Conservation (phyloP, 2,329 filamentous ascomycete species). For the Pestalotiopsis sp. region DNA sequence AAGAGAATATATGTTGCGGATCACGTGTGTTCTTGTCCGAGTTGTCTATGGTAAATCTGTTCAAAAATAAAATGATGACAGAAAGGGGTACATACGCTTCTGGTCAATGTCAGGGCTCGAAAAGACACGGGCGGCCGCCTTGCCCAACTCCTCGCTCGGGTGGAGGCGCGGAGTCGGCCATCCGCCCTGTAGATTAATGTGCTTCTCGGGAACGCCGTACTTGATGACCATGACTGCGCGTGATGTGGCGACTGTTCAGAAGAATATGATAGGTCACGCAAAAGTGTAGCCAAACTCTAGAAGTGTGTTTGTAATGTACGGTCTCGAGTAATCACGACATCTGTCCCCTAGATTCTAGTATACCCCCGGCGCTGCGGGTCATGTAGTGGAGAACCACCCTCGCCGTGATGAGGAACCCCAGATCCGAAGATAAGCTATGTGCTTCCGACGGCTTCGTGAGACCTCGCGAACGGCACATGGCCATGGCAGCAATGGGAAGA, state of each 20-base stretch:
- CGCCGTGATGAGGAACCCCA: neutral
- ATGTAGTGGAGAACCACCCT: neutral
- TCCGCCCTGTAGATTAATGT: slow-evolving; percentile 2
- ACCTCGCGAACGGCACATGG: too few relatives aligned
- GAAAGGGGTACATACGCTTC: neutral
- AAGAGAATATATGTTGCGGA: neutral
- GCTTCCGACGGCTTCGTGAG: neutral
- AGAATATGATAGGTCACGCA: neutral
- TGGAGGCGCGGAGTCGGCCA: slow-evolving; percentile 7
- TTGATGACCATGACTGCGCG: neutral
- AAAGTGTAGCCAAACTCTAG: neutral
- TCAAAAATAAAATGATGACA: neutral
- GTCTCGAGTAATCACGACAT: neutral
- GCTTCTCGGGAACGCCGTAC: neutral
- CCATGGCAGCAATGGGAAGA: too few relatives aligned
- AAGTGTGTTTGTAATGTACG: neutral
- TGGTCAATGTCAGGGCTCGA: neutral
- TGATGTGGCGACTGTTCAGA: neutral
- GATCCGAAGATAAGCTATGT: neutral
- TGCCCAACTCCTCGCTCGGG: neutral
- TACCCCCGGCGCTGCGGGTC: neutral
- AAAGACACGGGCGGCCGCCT: neutral
- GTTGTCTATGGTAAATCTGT: neutral
- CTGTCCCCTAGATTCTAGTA: neutral
- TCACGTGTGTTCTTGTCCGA: neutral